Conservation (phyloP, 2,329 filamentous ascomycete species). For the Aspergillus novoparasiticus region DNA sequence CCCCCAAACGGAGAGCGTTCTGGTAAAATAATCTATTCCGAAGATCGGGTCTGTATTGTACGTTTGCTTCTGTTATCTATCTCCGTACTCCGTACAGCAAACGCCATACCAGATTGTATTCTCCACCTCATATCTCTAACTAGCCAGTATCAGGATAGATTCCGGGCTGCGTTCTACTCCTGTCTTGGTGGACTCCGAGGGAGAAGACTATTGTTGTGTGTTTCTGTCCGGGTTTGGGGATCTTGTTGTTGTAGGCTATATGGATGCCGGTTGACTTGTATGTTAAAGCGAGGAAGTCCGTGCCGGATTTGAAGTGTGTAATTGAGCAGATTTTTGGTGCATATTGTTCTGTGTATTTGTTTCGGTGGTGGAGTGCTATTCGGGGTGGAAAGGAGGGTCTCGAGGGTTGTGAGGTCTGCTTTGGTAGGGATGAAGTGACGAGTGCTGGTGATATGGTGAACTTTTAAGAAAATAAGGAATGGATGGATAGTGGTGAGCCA, state of each 20-base stretch:
- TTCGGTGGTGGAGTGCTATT: slow-evolving; percentile 34
- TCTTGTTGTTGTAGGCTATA: slow-evolving; percentile 70
- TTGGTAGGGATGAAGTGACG: neutral
- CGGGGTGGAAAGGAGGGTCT: slow-evolving; percentile 18
- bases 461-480: neutral
- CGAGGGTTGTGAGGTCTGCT: slow-evolving; percentile 14
- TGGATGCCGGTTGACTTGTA: slow-evolving; percentile 45
- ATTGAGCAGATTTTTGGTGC: slow-evolving; percentile 44
- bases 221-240: slow-evolving; percentile 56
- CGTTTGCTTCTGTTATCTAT: slow-evolving; percentile 45
- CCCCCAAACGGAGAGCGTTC: slow-evolving; percentile 33
- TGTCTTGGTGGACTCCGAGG: slow-evolving; percentile 52
- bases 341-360: slow-evolving; percentile 42
- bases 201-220: slow-evolving; percentile 46
- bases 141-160: slow-evolving; percentile 47
- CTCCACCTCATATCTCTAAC: slow-evolving; percentile 39
- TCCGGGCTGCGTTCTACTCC: slow-evolving; percentile 45
- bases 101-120: neutral
- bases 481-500: neutral
- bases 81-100: too few species aligned
- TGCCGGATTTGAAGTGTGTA: slow-evolving; percentile 43
- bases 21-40: slow-evolving; percentile 56
- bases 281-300: slow-evolving; percentile 40
- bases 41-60: slow-evolving; percentile 45
- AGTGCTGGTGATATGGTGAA: slow-evolving; percentile 1